These are phyloP conservation scores for Hordeum pubiflorum DNA, from an alignment of 202 grass and related monocot genomes.

Conservation along the genomic window DNA sequence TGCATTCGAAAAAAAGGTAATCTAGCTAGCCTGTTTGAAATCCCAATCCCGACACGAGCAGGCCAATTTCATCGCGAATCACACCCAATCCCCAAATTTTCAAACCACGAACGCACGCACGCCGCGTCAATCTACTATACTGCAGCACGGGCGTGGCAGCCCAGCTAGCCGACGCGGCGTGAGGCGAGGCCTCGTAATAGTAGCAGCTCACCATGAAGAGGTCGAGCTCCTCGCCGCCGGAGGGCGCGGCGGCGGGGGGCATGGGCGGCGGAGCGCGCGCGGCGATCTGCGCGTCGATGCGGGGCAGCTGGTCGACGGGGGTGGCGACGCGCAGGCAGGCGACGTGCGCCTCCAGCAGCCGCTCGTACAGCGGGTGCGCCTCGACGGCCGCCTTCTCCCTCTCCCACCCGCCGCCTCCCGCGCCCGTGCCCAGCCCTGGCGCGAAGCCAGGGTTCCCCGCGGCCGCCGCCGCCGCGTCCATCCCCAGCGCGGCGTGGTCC, in stretches of 20 bases:
- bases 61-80: not conserved
- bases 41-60: not conserved
- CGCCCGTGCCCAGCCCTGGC: not conserved
- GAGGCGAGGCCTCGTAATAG: not conserved
- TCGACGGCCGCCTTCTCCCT: constrained; percentile 69
- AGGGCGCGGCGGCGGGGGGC: constrained; percentile 28
- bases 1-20: not conserved
- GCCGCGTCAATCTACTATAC: not conserved
- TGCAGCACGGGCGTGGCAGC: not conserved
- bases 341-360: constrained; percentile 82
- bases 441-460: constrained; percentile 18
- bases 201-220: constrained; percentile 63
- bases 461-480: constrained; percentile 26
- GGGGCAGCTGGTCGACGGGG: constrained; percentile 87
- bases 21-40: not conserved
- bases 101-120: not conserved
- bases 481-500: constrained; percentile 28
- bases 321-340: constrained; percentile 89
- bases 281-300: constrained; percentile 84
- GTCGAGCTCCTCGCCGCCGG: constrained; percentile 85
- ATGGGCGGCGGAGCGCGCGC: constrained; percentile 43
- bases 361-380: constrained; percentile 91
- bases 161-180: too few species aligned
- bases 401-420: constrained; percentile 36
- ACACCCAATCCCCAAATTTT: not conserved